A percentile compares a stretch with the other conserved stretches of the same genome.
Evolutionary conservation across 2,329 filamentous ascomycete species (phyloP).

Genomic region (Stemphylium lycopersici): DNA sequence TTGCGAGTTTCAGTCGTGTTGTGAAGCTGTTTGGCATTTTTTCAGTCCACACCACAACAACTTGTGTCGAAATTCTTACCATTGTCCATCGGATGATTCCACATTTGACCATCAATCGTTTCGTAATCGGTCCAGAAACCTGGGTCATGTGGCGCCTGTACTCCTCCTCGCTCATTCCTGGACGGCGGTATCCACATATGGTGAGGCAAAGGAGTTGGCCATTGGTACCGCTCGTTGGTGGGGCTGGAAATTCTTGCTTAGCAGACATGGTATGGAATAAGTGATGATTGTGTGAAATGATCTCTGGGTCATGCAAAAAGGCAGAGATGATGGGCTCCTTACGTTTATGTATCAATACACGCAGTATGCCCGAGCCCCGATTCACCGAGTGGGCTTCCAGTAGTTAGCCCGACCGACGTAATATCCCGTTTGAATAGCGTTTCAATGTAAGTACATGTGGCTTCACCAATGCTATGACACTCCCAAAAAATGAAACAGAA

Average conservation of each 20-base stretch:
- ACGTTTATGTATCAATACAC: background rate
- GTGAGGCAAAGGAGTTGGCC: slow-evolving; percentile 52
- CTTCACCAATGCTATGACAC: no score
- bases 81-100: slow-evolving; percentile 56
- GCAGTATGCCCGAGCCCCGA: background rate
- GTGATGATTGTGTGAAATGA: background rate
- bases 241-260: background rate
- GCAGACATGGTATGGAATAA: background rate
- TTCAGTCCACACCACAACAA: background rate
- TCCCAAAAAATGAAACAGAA: no score
- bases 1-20: slow-evolving; percentile 46
- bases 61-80: slow-evolving; percentile 4
- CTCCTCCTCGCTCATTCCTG: slow-evolving; percentile 57
- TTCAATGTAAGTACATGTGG: no score
- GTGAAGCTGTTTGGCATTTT: slow-evolving; percentile 44
- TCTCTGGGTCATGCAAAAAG: no score
- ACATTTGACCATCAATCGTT: slow-evolving; percentile 58
- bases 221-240: background rate
- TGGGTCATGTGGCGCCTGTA: slow-evolving; percentile 58
- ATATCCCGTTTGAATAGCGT: no score
- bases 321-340: background rate
- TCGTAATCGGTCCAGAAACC: slow-evolving; percentile 55
- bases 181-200: slow-evolving; percentile 56
- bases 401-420: no score
- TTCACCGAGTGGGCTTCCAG: no score